These are phyloP conservation scores for Raddia guianensis DNA, from an alignment of 176 grass and related monocot species.

Conservation along the genomic window DNA sequence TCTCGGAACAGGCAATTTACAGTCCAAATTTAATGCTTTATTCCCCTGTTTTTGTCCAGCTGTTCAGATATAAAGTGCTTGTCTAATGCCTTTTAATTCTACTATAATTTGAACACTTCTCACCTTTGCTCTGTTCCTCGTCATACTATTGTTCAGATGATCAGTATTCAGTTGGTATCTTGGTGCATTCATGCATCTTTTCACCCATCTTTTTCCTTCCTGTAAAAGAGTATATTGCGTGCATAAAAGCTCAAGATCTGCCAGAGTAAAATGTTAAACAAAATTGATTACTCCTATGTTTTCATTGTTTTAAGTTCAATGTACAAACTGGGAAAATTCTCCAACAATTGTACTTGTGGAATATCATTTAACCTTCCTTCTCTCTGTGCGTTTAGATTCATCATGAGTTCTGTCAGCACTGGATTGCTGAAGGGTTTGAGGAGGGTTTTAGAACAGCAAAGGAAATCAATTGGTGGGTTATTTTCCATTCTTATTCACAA, in stretches of 20 bases:
- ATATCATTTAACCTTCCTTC: slow-evolving; percentile 39
- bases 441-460: slow-evolving; percentile 46
- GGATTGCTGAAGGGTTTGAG: slow-evolving; percentile 63
- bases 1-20: neutral
- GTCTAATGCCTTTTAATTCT: slow-evolving; percentile 21
- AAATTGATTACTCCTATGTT: neutral
- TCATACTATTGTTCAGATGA: neutral
- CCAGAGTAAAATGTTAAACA: neutral
- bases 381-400: slow-evolving; percentile 48
- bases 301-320: neutral
- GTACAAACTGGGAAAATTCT: neutral
- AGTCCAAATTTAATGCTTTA: neutral
- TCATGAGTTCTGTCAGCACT: slow-evolving; percentile 53
- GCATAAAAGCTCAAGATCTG: neutral
- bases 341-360: slow-evolving; percentile 1
- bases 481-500: slow-evolving; percentile 24
- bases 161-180: neutral
- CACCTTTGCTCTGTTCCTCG: neutral
- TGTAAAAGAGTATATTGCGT: neutral
- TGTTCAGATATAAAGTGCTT: slow-evolving; percentile 6
- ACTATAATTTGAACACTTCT: neutral
- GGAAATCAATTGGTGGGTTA: slow-evolving; percentile 50
- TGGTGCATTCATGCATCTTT: slow-evolving; percentile 6
- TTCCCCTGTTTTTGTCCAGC: neutral
- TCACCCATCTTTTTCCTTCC: neutral